Evolutionary conservation across 176 grass and related monocot species (phyloP).

Genomic region (Juncus inflexus): DNA sequence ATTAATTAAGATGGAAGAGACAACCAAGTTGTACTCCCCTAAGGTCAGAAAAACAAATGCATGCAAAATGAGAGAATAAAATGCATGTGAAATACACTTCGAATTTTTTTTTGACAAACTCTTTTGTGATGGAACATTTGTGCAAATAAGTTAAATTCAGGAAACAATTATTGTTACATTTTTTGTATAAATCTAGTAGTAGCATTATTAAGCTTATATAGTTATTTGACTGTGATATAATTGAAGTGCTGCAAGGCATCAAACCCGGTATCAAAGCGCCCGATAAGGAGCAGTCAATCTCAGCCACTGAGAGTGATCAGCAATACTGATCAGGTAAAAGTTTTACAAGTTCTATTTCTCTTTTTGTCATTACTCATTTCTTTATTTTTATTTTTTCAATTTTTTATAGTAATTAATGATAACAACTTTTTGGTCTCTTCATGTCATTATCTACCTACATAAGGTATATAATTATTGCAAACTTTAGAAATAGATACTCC

Average conservation of each 20-base stretch:
- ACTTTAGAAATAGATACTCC: slow-evolving; percentile 6
- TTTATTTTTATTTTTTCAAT: too few relatives aligned
- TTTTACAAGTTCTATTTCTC: too few relatives aligned
- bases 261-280: neutral
- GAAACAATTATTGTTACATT: neutral
- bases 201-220: neutral
- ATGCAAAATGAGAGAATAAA: neutral
- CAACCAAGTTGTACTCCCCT: slow-evolving; percentile 24
- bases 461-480: slow-evolving; percentile 26
- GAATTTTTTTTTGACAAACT: slow-evolving; percentile 11
- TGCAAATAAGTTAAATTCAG: slow-evolving; percentile 19
- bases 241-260: slow-evolving; percentile 14
- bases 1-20: slow-evolving; percentile 13
- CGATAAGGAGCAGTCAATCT: slow-evolving; percentile 8
- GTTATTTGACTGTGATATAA: slow-evolving; percentile 6
- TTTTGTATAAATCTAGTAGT: slow-evolving; percentile 6
- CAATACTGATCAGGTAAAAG: slow-evolving; percentile 18
- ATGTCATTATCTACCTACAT: slow-evolving; percentile 29
- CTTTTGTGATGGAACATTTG: neutral
- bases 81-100: slow-evolving; percentile 7
- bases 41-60: slow-evolving; percentile 15
- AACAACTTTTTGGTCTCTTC: slow-evolving; percentile 22
- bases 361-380: too few relatives aligned
- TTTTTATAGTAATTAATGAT: slow-evolving; percentile 8
- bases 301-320: slow-evolving; percentile 13